Evolutionary conservation across 2,329 filamentous ascomycete species (phyloP).

Genomic region (Diaporthe sp.): DNA sequence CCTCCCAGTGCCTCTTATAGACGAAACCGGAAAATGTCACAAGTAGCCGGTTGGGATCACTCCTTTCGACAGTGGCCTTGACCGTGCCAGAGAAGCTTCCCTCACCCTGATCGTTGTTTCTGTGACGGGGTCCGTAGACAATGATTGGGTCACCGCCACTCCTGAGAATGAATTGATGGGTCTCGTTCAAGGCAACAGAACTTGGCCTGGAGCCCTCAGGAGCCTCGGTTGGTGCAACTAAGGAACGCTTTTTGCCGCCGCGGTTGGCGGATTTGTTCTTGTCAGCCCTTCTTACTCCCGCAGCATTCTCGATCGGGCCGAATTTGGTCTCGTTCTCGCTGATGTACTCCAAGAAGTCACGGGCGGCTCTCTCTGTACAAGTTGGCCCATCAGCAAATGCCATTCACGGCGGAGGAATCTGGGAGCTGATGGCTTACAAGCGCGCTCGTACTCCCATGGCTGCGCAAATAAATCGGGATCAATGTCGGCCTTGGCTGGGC

Average conservation of each 20-base stretch:
- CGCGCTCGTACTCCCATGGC: conserved; percentile 33
- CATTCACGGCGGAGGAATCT: too few species aligned
- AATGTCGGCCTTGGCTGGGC: conserved; percentile 31
- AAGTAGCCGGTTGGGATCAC: conserved; percentile 8
- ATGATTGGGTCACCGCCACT: background rate
- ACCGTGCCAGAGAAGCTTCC: background rate
- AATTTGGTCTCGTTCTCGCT: conserved; percentile 26
- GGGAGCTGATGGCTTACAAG: background rate
- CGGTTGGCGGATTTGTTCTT: background rate
- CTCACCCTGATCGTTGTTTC: background rate
- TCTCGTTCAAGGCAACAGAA: background rate
- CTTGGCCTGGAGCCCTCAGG: background rate
- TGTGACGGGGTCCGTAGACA: conserved; percentile 11
- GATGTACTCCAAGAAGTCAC: conserved; percentile 32
- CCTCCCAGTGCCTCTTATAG: background rate
- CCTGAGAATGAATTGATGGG: background rate
- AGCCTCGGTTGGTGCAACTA: background rate
- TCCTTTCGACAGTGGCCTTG: background rate
- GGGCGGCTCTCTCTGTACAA: conserved; percentile 27
- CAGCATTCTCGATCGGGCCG: conserved; percentile 28
- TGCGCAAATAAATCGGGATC: conserved; percentile 30
- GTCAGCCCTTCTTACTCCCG: background rate
- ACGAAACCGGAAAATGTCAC: conserved; percentile 25
- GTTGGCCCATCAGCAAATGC: background rate
- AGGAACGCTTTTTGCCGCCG: too few species aligned